Conservation (phyloP, 2,329 filamentous ascomycete species). For the Talaromyces sp. region DNA sequence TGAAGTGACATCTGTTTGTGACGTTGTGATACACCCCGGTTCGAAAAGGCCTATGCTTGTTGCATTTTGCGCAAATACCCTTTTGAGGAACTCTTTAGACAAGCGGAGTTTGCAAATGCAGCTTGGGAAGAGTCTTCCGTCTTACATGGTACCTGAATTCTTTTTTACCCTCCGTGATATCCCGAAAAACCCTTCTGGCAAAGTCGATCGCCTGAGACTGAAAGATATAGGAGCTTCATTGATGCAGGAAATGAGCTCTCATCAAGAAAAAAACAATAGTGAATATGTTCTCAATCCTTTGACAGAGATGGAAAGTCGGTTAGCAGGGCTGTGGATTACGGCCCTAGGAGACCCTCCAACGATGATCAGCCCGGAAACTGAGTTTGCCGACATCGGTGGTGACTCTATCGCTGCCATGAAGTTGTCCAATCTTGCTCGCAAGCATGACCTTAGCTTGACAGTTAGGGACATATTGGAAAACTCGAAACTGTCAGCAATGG, state of each 20-base stretch:
- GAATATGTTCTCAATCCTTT: not conserved
- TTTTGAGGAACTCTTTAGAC: not conserved
- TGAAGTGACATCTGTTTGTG: not conserved
- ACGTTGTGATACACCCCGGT: not conserved
- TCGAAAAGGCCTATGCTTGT: not conserved
- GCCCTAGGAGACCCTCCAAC: not conserved
- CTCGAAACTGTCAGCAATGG: not conserved
- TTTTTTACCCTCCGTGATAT: not conserved
- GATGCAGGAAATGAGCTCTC: not conserved
- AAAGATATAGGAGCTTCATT: not conserved
- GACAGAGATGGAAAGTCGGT: not conserved
- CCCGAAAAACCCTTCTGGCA: not conserved
- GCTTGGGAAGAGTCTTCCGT: constrained; percentile 1
- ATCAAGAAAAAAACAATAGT: not conserved
- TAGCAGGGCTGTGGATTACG: not conserved
- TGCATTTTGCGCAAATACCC: not conserved
- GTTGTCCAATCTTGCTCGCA: constrained; percentile 16
- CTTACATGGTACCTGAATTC: constrained; percentile 11
- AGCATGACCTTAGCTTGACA: not conserved
- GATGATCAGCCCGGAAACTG: constrained; percentile 18
- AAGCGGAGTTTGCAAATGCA: constrained; percentile 20
- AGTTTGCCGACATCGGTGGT: constrained; percentile 26
- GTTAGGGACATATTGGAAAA: not conserved
- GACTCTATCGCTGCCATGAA: constrained; percentile 25
- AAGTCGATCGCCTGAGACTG: constrained; percentile 2